Base-by-base conservation (phyloP, 2,329 filamentous ascomycete genomes). In the Trichoderma sp. region DNA sequence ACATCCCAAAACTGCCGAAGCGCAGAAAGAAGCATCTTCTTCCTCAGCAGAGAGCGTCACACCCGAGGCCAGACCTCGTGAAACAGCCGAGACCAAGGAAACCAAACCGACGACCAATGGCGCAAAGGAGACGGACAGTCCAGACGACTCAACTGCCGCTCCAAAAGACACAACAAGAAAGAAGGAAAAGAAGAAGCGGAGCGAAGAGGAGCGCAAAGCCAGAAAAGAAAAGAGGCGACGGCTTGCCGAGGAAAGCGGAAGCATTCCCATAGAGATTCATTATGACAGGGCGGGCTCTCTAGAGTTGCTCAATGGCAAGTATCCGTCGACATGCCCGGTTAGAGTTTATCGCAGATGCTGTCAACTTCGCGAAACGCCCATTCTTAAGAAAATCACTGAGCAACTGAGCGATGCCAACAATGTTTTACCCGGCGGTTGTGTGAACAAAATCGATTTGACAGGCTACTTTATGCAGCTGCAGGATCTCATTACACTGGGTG, bases 161-260 rank as follows among this genome's bases (percentile, higher is more conserved):
- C 56, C 65, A 51, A 59, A 59, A 21, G 63, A 59, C 30, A 81
- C 80, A 37, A 83, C 81, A 8, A 90, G 90, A 74, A 97, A 96
- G 81, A 96, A 93, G 79, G 94, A 97, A 76, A 97, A 97, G 84
- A 97, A 97, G 81, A 97, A 97, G 82, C 90, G 91, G 72, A 97
- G 92, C 51, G 95, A 97, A 77, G 94, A 95, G 70, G 95, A 97
- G 79, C 86, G 94, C 52, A 97, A 96, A 77, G 93, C 96, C 70
- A 88, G 94, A 66, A 97, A 96, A 78, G 94, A 97, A 79, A 93
- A 93, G 80, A 95, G 93, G 77, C 86, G 93, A 71, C 89, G 88
- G 76, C 88, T 93, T 73, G 95, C 94, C 28, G 92, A 97, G 76
- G 93, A 93, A 69, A 97, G 96, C 77, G 95, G 95, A 10, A 87